A percentile compares a stretch with the other conserved stretches of the same genome.
Conservation (phyloP, 257 asterid genomes). For the Scutellaria barbata region DNA sequence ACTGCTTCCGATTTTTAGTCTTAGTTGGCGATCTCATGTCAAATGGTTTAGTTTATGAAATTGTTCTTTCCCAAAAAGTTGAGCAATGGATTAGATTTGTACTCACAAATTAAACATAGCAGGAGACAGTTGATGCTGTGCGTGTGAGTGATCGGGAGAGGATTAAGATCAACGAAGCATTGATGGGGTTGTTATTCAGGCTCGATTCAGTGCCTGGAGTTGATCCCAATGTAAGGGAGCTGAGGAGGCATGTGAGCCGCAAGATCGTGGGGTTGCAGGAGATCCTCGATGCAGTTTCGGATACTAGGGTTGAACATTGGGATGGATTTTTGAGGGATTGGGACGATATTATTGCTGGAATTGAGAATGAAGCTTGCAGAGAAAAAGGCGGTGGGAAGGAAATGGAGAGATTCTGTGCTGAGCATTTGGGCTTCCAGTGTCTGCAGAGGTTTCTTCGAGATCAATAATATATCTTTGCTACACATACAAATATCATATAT, state of each 20-base stretch:
- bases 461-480: constrained; percentile 49
- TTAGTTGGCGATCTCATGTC: constrained; percentile 8
- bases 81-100: not conserved
- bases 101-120: constrained; percentile 30
- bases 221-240: constrained; percentile 80
- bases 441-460: constrained; percentile 93
- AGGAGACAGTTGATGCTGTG: constrained; percentile 98
- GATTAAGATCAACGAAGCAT: constrained; percentile 77
- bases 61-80: not conserved
- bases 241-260: constrained; percentile 84
- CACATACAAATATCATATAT: not conserved
- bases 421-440: constrained; percentile 86
- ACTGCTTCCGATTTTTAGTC: not conserved
- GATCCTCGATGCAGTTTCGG: constrained; percentile 84
- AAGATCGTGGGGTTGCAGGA: constrained; percentile 93
- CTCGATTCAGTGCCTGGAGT: constrained; percentile 94
- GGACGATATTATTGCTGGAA: constrained; percentile 73
- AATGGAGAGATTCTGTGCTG: constrained; percentile 87
- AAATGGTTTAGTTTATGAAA: not conserved
- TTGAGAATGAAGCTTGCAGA: constrained; percentile 70
- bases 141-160: constrained; percentile 69
- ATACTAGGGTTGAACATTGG: constrained; percentile 64
- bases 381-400: constrained; percentile 74
- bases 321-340: constrained; percentile 81
- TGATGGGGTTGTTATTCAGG: constrained; percentile 69